Evolutionary conservation across 306 rosid genomes (phyloP).

Genomic region (Quercus suber): DNA sequence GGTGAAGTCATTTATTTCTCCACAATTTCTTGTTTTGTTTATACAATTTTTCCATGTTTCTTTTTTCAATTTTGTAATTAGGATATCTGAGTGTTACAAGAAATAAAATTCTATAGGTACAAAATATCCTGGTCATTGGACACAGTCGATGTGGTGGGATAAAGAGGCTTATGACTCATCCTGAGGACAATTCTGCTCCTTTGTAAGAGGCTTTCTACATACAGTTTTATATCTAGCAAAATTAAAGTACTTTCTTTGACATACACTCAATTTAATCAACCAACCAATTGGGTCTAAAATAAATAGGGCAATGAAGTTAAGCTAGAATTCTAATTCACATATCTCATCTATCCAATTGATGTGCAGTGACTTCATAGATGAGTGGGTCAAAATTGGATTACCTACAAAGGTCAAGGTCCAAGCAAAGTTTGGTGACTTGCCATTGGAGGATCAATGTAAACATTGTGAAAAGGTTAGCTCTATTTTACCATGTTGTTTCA

Average conservation of each 20-base stretch:
- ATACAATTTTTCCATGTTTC: not conserved
- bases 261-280: too few species aligned
- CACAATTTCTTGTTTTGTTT: not conserved
- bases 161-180: slow-evolving; percentile 56
- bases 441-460: slow-evolving; percentile 18
- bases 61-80: not conserved
- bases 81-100: not conserved
- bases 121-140: slow-evolving; percentile 58
- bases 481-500: not conserved
- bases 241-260: not conserved
- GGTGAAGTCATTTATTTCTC: slow-evolving; percentile 17
- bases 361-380: slow-evolving; percentile 67
- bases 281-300: too few species aligned
- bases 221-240: not conserved
- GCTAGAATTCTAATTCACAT: not conserved
- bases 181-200: slow-evolving; percentile 43
- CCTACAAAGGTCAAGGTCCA: slow-evolving; percentile 44
- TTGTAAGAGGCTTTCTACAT: slow-evolving; percentile 33
- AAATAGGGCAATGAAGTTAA: not conserved
- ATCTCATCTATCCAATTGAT: not conserved
- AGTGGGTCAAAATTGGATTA: slow-evolving; percentile 62
- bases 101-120: slow-evolving; percentile 34
- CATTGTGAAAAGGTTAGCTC: slow-evolving; percentile 45
- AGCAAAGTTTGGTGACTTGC: not conserved
- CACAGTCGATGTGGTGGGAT: slow-evolving; percentile 75